Base-by-base conservation (phyloP, 805 yeast genomes). In the Hermanozyma aechmeae region DNA sequence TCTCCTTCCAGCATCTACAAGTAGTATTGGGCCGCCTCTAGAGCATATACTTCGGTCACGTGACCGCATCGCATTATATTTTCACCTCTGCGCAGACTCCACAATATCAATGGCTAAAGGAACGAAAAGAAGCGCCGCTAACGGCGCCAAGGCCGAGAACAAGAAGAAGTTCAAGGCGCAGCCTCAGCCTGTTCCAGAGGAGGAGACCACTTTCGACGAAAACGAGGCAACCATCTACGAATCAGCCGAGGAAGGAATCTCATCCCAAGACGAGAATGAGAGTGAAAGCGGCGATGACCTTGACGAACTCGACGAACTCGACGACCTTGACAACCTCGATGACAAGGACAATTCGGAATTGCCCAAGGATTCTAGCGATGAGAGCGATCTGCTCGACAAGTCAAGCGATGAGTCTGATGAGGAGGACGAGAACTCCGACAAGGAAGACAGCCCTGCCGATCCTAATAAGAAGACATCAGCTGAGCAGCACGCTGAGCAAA, bases 401-500 rank as follows among this genome's bases (percentile, higher is more conserved):
- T 11, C 12, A 6, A 6, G 13, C 6, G 24, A 22, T 13, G 20
- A 17, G 20, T 11, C 12, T 6, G 42, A 26, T 6, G 51, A 31
- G 5, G 49, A 51, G 18, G 10, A 7, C 20, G 20, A 17, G 10
- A 10, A 7, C 10, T 25, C 31, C 3, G 30, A 29, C 13, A 36
- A 28, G n/a, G 40, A 36, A 6, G 24, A 34, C 6, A 16, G 28
- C 13, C 31, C 29, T 9, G 45, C 31, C 4, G 68, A 63, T 35
- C 67, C 67, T 32, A 58, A 66, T 39, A 67, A 68, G 46, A 61
- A 68, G 37, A 29, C 73, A 1, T 71, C 83, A 1, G 71, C 64
- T 31, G 85, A 78, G 49, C 75, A 73, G 42, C 93, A 84, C 50
- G 77, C 77, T 16, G 95, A 84, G 51, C 96, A 89, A 58, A 78